Conservation (phyloP, 192 early-diverging fungal genomes). For the Glomus cerebriforme region DNA sequence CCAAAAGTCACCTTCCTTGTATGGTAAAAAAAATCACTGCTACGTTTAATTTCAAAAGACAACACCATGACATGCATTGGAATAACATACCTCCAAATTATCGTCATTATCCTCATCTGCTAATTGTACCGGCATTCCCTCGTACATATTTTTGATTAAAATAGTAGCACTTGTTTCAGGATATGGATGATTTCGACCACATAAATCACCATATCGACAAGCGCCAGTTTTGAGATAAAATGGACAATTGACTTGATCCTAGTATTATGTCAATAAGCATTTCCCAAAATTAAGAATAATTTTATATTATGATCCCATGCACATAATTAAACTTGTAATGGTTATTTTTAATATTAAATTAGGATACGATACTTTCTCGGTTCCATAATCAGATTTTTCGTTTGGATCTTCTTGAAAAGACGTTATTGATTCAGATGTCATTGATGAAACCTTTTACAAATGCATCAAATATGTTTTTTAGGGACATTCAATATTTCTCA, state of each 20-base stretch:
- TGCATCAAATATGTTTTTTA: not conserved
- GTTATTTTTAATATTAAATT: not conserved
- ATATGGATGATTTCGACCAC: constrained; percentile 35
- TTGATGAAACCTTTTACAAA: not conserved
- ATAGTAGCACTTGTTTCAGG: constrained; percentile 36
- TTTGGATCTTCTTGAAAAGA: not conserved
- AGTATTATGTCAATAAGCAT: not conserved
- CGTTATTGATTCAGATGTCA: not conserved
- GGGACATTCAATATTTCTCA: not conserved
- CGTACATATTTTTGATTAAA: constrained; percentile 46
- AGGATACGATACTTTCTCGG: constrained; percentile 36
- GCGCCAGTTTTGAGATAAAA: constrained; percentile 49
- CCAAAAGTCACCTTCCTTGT: not conserved
- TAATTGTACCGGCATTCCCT: constrained; percentile 36
- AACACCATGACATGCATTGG: not conserved
- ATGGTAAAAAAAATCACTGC: not conserved
- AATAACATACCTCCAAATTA: constrained; percentile 36
- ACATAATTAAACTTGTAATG: no score
- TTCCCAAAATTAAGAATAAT: constrained; percentile 8
- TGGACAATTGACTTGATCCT: constrained; percentile 39
- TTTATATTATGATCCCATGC: no score
- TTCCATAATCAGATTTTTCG: constrained; percentile 24
- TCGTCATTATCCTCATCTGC: constrained; percentile 36
- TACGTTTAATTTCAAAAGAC: not conserved
- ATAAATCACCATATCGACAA: constrained; percentile 40